Base-by-base conservation (phyloP, 2,329 filamentous ascomycete genomes). In the Talaromyces sp. region DNA sequence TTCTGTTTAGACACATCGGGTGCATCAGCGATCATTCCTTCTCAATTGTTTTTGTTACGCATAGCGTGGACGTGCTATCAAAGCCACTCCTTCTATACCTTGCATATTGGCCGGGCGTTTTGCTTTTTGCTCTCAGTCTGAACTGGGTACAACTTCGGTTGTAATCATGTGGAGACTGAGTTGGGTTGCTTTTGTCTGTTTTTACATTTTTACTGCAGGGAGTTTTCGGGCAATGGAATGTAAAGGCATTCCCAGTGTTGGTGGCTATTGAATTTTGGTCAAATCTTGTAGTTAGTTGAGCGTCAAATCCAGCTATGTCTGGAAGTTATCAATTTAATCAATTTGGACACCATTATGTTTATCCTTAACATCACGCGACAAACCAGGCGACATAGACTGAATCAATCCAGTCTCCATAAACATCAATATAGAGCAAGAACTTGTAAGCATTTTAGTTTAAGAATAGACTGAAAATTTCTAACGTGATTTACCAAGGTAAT, bases 181-280 rank as follows among this genome's bases (percentile, higher is more conserved):
- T 82, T 83, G 82, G 84, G 33, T 22, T 35, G 27, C 10, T 56
- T 56, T 37, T 39, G n/a, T 56, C 6, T 56, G 33, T n/a, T 35
- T 56, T 37, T 56, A 33, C 33, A 56, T 56, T 24, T 56, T 52
- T 52, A 56, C 52, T 56, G 52, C 52, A 56, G 60, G 60, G 60
- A 62, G 59, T 61, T 61, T 48, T 39, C 54, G 48, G 60, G 60
- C 2, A 48, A 62, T 24, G 31, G 58, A 60, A 50, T 61, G 60
- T 43, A 37, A 48, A 56, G 52, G 52, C 52, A 56, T 56, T 37
- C 22, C 33, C 19, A 39, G 19, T 39, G 3, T 56, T 56, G 52
- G 33, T 35, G 33, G 33, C n/a, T 37, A 37, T 16, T 37, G 52
- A 11, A 6, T 56, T 54, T 37, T 56, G 33, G 33, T 56, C 52